phyloP scores from a whole-genome alignment of 768 basidiomycete genomes.

The Tulasnella sp. region DNA sequence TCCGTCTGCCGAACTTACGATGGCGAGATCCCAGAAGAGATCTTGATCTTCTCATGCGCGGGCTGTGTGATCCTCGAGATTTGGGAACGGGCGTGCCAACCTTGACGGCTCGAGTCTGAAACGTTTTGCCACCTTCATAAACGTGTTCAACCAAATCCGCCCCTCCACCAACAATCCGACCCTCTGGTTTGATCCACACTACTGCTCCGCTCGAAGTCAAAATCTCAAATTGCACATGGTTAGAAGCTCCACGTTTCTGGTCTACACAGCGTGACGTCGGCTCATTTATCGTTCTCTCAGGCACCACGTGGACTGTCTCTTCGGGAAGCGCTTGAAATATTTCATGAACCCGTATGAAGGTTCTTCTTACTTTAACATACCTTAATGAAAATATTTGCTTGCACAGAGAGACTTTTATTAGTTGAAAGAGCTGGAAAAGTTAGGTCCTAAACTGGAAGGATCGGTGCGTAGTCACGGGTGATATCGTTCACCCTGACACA shows the following conservation, averaged over 20 bases:
- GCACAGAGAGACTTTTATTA: slow-evolving; percentile 83
- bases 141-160: background rate
- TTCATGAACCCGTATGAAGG: slow-evolving; percentile 76
- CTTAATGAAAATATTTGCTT: slow-evolving; percentile 21
- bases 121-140: background rate
- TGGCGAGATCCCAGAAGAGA: too few relatives aligned
- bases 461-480: slow-evolving; percentile 57
- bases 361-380: slow-evolving; percentile 43
- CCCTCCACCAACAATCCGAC: background rate
- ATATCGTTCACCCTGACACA: background rate
- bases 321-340: too few relatives aligned
- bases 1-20: too few relatives aligned
- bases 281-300: background rate
- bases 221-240: background rate
- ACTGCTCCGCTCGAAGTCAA: background rate
- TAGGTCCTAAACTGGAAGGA: slow-evolving; percentile 85
- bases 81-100: background rate
- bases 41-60: background rate
- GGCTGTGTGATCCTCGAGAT: background rate
- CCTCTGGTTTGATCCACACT: background rate
- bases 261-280: background rate
- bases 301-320: slow-evolving; percentile 67
- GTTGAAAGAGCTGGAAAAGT: slow-evolving; percentile 92
- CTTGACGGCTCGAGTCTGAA: background rate
- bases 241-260: background rate